Evolutionary conservation across 23 red algal species (phyloP).

Genomic region (Gracilariopsis chorda): DNA sequence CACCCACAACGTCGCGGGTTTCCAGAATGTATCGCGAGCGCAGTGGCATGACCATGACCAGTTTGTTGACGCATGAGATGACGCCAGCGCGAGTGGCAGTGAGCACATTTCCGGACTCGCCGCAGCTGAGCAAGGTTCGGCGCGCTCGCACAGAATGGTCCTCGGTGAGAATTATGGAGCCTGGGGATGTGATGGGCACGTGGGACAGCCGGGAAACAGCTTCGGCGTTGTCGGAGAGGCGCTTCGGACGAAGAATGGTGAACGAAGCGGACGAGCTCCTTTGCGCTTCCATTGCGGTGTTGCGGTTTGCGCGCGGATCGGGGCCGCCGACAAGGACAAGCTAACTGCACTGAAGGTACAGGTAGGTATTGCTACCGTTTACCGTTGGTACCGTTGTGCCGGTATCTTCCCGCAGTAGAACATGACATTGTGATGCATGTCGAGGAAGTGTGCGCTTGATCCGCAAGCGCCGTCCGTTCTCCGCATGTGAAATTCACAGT

Average conservation of each 20-base stretch:
- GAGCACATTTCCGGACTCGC: conserved; percentile 31
- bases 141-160: conserved; percentile 44
- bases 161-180: conserved; percentile 46
- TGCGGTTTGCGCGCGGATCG: too few relatives aligned
- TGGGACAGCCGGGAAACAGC: conserved; percentile 34
- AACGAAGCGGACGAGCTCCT: too few relatives aligned
- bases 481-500: too few relatives aligned
- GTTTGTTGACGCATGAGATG: conserved; percentile 92
- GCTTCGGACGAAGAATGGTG: conserved; percentile 18
- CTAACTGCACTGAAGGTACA: too few relatives aligned
- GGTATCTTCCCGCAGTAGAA: too few relatives aligned
- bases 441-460: too few relatives aligned
- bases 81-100: conserved; percentile 81
- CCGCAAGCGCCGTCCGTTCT: too few relatives aligned
- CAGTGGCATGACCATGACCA: conserved; percentile 84
- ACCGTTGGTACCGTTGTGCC: too few relatives aligned
- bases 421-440: too few relatives aligned
- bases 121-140: conserved; percentile 37
- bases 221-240: not conserved
- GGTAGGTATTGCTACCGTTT: too few relatives aligned
- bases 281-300: too few relatives aligned
- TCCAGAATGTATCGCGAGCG: conserved; percentile 85
- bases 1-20: conserved; percentile 95
- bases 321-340: too few relatives aligned
- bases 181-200: conserved; percentile 54